Base-by-base conservation (phyloP, 176 grass and related monocot genomes). In the Aegilops bicornis region DNA sequence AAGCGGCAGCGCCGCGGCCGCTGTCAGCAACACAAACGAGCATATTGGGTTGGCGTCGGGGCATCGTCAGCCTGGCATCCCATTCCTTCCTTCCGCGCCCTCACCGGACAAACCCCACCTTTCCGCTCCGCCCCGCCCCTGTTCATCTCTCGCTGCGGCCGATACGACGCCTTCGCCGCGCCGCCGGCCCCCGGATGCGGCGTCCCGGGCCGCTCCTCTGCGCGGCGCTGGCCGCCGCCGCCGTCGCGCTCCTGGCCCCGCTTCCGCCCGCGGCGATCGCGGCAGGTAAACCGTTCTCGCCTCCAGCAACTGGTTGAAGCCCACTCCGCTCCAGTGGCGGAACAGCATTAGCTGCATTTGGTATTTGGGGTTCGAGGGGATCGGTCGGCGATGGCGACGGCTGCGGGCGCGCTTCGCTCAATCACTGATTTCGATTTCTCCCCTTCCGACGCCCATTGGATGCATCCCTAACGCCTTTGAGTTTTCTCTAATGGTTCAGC, bases 251-350 rank as follows among this genome's bases (percentile, higher is more conserved):
- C 39, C 68, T 6, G 23, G 86, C 78, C 54, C 22, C 25, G 81
- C 85, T 82, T 3, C 76, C 48, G 56, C 62, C 81, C n/a, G 76
- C 89, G 66, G 89, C 74, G 79, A 84, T 96, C 75, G 91, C 91
- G 42, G 82, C 86, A 91, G 94, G 94, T 95, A 82, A 81, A 39
- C 79, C 43, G 0, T 17, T 2, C 79, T 45, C 1, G 19, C 22
- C 63, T 15, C 52, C 19, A n/a, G 84, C 6, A 36, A 75, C 54
- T 0, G 47, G 16, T 23, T 8, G 71, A 65, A 56, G 31, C 43
- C 23, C 8, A 3, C 39, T 62, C 56, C 48, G 8, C 73, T 14
- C 65, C 19, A 7, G 32, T 36, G 66, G 32, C 77, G 19, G 54
- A 83, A 19, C 27, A 59, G 20, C 70, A 74, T 59, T 90, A 47